These are phyloP conservation scores for Botryosphaeria agaves DNA, from an alignment of 2,329 filamentous ascomycete genomes.

Conservation along the genomic window DNA sequence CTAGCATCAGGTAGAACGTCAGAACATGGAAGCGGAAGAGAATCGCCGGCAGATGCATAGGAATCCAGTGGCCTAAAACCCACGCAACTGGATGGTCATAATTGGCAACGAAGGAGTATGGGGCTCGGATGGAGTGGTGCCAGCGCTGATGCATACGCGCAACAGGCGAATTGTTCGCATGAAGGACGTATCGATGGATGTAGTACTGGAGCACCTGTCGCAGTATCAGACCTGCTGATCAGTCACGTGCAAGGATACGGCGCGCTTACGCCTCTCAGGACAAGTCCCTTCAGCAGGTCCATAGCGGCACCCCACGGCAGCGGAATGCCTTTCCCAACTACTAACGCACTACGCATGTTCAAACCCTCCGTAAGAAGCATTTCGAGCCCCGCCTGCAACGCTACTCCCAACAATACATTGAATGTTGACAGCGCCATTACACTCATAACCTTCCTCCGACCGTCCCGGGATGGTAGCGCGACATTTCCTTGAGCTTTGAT, in stretches of 20 bases:
- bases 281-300: constrained; percentile 33
- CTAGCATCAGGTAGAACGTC: constrained; percentile 53
- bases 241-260: constrained; percentile 9
- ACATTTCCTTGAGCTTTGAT: constrained; percentile 49
- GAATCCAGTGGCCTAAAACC: constrained; percentile 44
- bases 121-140: constrained; percentile 40
- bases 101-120: constrained; percentile 45
- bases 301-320: constrained; percentile 44
- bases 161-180: too few relatives aligned
- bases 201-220: constrained; percentile 48
- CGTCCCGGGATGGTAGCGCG: constrained; percentile 27
- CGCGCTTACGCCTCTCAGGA: constrained; percentile 43
- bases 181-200: constrained; percentile 56
- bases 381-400: constrained; percentile 39
- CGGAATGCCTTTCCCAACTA: constrained; percentile 40
- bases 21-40: constrained; percentile 52
- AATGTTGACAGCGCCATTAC: constrained; percentile 35
- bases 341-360: constrained; percentile 35
- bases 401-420: constrained; percentile 37
- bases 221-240: neutral
- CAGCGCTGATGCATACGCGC: constrained; percentile 35
- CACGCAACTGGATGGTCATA: constrained; percentile 53
- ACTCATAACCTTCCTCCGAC: constrained; percentile 25
- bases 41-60: constrained; percentile 47
- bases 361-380: constrained; percentile 34